Evolutionary conservation across 2,329 filamentous ascomycete species (phyloP), one percentile per base, ranked within the genome.

Genomic region (Elsinoe australis): DNA sequence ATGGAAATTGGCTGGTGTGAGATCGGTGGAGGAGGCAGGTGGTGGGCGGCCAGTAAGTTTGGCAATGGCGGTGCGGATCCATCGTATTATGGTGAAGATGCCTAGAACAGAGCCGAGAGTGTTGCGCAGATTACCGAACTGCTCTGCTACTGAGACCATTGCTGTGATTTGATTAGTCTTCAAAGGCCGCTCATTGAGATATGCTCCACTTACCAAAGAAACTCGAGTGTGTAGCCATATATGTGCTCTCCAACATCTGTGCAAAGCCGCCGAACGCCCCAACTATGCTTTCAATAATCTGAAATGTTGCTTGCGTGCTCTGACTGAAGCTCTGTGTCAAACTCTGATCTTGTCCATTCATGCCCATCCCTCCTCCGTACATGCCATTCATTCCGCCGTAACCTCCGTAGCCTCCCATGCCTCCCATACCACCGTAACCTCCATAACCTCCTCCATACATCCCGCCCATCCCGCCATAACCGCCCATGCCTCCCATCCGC

Each of bases 241-340:
- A 98, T 8, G 92, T 96, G 72, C 92, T 96, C 70, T 98, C 92
- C 21, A 98, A 76, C 92, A 98, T 98, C 71, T 98, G 92, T 9
- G 94, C 87, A 63, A 98, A 96, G 0, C 94, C 92, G 15, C 89
- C 89, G 71, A 98, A 98, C 2, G 92, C 89, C 18, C 87, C 87
- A 10, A 98, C 92, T 50, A 98, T 85, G 58, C 89, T 92, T 70
- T 98, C 92, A 45, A 98, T 87, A 76, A 98, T 87, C 72, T 96
- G 92, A 63, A 98, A 98, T 0, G 92, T 98, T 8, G 90, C 87
- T 59, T 92, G 86, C 0, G 94, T 98, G 71, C 85, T 92, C 66
- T 94, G 89, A 63, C 82, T 87, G 73, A 96, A 95, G 47, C 86
- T 84, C 63, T 94, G 86, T n/a, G 90, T 95, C 64, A 98, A 72